A percentile compares a stretch with the other conserved stretches of the same genome.
These are phyloP conservation scores for Pseudogymnoascus sp. DNA, from an alignment of 2,329 filamentous ascomycete genomes.

Conservation along the genomic window DNA sequence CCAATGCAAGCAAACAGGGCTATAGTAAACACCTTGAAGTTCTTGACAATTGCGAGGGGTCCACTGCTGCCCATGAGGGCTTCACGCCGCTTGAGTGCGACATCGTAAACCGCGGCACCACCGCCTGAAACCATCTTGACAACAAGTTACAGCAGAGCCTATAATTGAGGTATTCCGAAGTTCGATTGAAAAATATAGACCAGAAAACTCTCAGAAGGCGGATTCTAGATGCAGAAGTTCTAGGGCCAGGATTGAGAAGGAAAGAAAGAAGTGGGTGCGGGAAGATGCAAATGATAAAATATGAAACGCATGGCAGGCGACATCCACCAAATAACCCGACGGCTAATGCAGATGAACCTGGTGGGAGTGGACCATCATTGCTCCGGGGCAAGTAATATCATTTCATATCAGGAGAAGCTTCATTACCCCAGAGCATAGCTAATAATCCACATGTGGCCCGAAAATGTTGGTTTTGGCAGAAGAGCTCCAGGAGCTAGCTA, in stretches of 20 bases:
- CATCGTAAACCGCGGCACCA: conserved; percentile 41
- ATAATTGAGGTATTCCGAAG: neutral
- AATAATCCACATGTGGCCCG: neutral
- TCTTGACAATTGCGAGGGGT: conserved; percentile 49
- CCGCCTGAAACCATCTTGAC: conserved; percentile 25
- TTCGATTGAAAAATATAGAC: neutral
- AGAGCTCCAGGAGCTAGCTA: neutral
- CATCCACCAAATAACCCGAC: neutral
- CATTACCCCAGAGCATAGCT: neutral
- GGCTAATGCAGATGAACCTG: neutral
- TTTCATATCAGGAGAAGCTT: conserved; percentile 6
- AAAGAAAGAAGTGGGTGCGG: neutral
- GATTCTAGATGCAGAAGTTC: neutral
- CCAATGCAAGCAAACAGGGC: conserved; percentile 58
- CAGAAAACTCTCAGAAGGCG: neutral
- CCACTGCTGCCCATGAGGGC: conserved; percentile 49
- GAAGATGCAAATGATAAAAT: neutral
- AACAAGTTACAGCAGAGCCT: conserved; percentile 10
- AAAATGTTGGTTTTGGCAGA: conserved; percentile 1
- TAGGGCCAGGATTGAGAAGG: neutral
- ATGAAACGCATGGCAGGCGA: neutral
- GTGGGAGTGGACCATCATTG: neutral
- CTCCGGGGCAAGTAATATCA: neutral
- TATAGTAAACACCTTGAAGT: conserved; percentile 54
- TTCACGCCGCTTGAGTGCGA: conserved; percentile 46